Evolutionary conservation across 2,329 filamentous ascomycete genomes (phyloP).

Genomic region (Epichloe elymi): DNA sequence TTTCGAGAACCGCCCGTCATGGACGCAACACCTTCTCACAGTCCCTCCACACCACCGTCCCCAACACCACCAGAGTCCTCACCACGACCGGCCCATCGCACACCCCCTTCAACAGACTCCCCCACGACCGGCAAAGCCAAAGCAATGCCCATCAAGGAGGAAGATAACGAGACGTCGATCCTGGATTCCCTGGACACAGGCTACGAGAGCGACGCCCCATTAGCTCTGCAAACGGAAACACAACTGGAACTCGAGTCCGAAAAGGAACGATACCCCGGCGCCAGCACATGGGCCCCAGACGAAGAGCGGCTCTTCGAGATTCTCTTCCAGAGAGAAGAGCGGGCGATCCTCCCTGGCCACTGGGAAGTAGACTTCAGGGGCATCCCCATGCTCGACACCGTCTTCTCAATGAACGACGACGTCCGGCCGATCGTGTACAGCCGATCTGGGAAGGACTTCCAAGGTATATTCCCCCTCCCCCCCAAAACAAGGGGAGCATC

Average conservation of each 20-base stretch:
- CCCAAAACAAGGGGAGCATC: background rate
- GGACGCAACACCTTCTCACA: background rate
- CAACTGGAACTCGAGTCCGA: conserved; percentile 28
- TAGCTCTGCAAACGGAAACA: background rate
- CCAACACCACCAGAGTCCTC: background rate
- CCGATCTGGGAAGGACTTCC: conserved; percentile 22
- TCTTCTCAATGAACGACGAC: conserved; percentile 21
- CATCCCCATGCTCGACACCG: conserved; percentile 23
- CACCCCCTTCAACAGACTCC: background rate
- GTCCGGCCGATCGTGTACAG: conserved; percentile 26
- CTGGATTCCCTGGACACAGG: conserved; percentile 5
- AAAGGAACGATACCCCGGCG: conserved; percentile 26
- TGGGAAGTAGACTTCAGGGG: conserved; percentile 29
- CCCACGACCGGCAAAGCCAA: background rate
- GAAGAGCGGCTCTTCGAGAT: conserved; percentile 32
- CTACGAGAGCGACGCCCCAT: conserved; percentile 4
- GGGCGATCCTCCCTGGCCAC: conserved; percentile 25
- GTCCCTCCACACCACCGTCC: background rate
- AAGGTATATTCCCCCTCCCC: conserved; percentile 15
- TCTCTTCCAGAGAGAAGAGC: conserved; percentile 27
- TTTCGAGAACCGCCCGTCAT: background rate
- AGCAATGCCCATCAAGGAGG: conserved; percentile 1
- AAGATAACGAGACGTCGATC: background rate
- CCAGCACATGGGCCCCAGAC: conserved; percentile 37
- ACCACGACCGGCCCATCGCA: background rate